Evolutionary conservation across 768 basidiomycete species (phyloP).

Genomic region (Suillus variegatus): DNA sequence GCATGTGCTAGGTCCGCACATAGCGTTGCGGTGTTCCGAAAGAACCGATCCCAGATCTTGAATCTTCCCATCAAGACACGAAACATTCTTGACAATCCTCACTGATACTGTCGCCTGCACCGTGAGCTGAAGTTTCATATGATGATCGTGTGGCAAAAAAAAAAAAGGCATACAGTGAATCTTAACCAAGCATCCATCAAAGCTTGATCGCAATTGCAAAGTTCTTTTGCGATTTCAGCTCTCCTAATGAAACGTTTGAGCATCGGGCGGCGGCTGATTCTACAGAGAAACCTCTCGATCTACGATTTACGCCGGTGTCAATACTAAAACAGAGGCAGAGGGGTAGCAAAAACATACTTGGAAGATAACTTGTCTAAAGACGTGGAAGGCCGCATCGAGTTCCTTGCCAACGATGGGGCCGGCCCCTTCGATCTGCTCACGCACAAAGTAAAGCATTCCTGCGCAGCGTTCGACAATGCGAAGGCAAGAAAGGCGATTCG

Average conservation of each 20-base stretch:
- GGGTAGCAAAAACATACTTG: neutral
- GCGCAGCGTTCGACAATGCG: conserved; percentile 76
- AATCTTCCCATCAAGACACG: neutral
- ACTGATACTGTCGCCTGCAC: neutral
- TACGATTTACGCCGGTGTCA: conserved; percentile 14
- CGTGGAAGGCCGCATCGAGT: conserved; percentile 49
- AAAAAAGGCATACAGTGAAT: neutral
- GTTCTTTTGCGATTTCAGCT: conserved; percentile 61
- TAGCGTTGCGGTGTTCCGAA: neutral
- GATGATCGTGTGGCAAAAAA: neutral
- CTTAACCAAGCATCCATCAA: conserved; percentile 45
- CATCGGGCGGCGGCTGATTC: conserved; percentile 69
- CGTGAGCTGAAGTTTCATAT: neutral
- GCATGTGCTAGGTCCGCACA: neutral
- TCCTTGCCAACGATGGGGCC: conserved; percentile 52
- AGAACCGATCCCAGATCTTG: neutral
- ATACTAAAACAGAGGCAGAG: neutral
- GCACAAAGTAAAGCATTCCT: conserved; percentile 63
- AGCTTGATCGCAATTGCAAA: conserved; percentile 50
- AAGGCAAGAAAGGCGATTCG: conserved; percentile 66
- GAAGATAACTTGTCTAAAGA: conserved; percentile 47
- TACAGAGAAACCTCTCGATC: conserved; percentile 52
- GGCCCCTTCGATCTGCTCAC: conserved; percentile 59
- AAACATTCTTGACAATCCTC: neutral
- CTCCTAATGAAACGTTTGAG: conserved; percentile 77